These are phyloP conservation scores for Cicer yamashitae DNA, from an alignment of 306 rosid genomes.

Conservation along the genomic window DNA sequence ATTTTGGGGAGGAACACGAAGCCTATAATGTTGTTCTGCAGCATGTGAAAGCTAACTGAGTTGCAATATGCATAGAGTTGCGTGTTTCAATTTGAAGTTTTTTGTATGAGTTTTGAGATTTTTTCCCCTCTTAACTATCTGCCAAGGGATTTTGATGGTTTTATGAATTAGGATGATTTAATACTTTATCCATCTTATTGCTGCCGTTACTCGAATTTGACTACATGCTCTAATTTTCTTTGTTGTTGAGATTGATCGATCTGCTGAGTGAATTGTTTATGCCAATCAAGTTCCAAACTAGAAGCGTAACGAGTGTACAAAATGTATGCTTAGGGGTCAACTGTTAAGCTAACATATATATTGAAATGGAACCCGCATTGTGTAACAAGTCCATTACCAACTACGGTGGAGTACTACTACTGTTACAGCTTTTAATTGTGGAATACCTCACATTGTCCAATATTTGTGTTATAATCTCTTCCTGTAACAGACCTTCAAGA, in stretches of 20 bases:
- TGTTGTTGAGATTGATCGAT: background rate
- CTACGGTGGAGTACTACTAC: background rate
- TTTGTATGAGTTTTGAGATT: background rate
- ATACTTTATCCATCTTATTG: background rate
- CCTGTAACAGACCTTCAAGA: background rate
- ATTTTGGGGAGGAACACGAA: conserved; percentile 25
- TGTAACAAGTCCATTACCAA: background rate
- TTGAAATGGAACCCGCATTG: background rate
- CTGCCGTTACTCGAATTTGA: background rate
- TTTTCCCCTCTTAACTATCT: background rate
- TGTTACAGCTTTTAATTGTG: background rate
- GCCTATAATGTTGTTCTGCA: conserved; percentile 33
- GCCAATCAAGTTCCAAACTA: background rate
- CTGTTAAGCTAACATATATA: background rate
- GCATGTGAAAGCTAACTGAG: conserved; percentile 23
- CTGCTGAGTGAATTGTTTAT: background rate
- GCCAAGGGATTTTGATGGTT: background rate
- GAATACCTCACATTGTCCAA: background rate
- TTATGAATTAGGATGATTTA: background rate
- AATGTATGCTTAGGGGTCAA: background rate
- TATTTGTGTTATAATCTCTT: background rate
- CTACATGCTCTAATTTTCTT: background rate
- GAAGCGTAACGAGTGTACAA: background rate
- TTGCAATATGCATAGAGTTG: background rate
- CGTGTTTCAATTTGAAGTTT: background rate